These are phyloP conservation scores for Kluyveromyces aestuarii DNA, from an alignment of 805 yeast species.

Conservation along the genomic window DNA sequence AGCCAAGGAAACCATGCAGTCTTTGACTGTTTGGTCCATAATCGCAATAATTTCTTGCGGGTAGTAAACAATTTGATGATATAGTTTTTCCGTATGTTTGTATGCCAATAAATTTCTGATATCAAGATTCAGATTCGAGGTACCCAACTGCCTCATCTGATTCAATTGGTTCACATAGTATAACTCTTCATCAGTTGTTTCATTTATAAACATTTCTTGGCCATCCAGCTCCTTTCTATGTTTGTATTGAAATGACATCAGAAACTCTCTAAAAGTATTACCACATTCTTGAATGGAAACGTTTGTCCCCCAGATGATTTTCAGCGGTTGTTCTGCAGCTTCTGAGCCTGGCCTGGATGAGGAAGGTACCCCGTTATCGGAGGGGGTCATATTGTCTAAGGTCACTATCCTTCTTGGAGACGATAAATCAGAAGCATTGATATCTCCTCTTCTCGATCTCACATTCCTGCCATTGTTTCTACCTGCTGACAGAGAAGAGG, in stretches of 20 bases:
- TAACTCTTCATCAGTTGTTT: slow-evolving; percentile 58
- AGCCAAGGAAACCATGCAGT: slow-evolving; percentile 70
- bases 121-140: slow-evolving; percentile 78
- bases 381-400: slow-evolving; percentile 29
- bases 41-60: slow-evolving; percentile 97
- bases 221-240: slow-evolving; percentile 47
- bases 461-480: slow-evolving; percentile 38
- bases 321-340: slow-evolving; percentile 56
- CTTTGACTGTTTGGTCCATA: slow-evolving; percentile 94
- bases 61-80: slow-evolving; percentile 78
- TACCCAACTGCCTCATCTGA: slow-evolving; percentile 67
- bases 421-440: slow-evolving; percentile 62
- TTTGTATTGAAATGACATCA: slow-evolving; percentile 74
- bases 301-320: slow-evolving; percentile 98
- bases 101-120: slow-evolving; percentile 69
- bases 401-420: slow-evolving; percentile 64
- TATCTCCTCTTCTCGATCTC: slow-evolving; percentile 58
- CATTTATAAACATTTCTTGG: slow-evolving; percentile 27
- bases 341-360: slow-evolving; percentile 27
- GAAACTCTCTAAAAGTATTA: slow-evolving; percentile 68
- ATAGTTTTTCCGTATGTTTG: slow-evolving; percentile 67
- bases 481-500: slow-evolving; percentile 24
- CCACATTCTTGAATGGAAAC: slow-evolving; percentile 86
- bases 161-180: slow-evolving; percentile 67
- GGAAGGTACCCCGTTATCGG: slow-evolving; percentile 14